phyloP scores from a whole-genome alignment of 352 stramenopile genomes.

The Globisporangium uncinulatum region DNA sequence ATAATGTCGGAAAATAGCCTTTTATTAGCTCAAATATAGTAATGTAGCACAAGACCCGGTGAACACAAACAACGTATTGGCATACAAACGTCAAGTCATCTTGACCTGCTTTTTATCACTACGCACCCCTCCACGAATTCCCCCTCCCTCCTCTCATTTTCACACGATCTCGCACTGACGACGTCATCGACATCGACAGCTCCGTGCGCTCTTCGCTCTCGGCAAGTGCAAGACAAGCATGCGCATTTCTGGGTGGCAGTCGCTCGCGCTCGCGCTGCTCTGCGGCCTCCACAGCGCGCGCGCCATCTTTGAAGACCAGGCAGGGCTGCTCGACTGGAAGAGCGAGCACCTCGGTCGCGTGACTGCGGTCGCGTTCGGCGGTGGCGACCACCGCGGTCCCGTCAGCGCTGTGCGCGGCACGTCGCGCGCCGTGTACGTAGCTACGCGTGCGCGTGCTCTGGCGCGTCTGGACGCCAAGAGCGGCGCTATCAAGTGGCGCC shows the following conservation, averaged over 20 bases:
- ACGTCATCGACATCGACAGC: too few relatives aligned
- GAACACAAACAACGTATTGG: too few relatives aligned
- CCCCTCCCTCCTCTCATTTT: too few relatives aligned
- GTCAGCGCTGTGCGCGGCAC: constrained; percentile 31
- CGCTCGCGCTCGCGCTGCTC: constrained; percentile 19
- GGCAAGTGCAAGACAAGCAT: too few relatives aligned
- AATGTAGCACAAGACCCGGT: too few relatives aligned
- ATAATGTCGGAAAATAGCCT: too few relatives aligned
- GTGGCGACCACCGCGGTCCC: constrained; percentile 34
- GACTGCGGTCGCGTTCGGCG: constrained; percentile 37
- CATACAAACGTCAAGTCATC: too few relatives aligned
- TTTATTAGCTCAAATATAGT: too few relatives aligned
- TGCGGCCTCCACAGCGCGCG: constrained; percentile 9
- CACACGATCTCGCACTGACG: too few relatives aligned
- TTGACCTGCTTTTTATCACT: too few relatives aligned
- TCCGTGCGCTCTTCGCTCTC: too few relatives aligned
- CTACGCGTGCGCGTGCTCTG: constrained; percentile 51
- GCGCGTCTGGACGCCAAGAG: constrained; percentile 64
- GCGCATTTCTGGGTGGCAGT: neutral
- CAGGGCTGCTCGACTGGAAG: constrained; percentile 76
- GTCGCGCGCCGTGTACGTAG: constrained; percentile 61
- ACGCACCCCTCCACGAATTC: too few relatives aligned
- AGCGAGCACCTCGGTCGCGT: constrained; percentile 55
- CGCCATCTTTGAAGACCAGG: constrained; percentile 73
- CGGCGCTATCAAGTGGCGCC: constrained; percentile 71